Conservation (phyloP, 1,284 basidiomycete genomes). For the Sutorius eximius region DNA sequence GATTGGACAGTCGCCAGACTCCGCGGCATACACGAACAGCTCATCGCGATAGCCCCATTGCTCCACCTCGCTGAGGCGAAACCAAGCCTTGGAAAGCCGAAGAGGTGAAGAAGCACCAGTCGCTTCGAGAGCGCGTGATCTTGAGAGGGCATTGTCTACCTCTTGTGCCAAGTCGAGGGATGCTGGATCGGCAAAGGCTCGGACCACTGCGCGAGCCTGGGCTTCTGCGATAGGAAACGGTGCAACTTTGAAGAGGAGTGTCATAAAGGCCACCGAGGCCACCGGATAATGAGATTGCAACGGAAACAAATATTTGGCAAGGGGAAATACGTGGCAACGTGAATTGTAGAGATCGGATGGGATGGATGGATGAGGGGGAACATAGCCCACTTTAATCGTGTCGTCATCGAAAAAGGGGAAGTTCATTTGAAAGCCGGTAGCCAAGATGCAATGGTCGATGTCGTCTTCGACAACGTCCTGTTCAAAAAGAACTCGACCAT, state of each 20-base stretch:
- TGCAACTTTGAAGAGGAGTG: slow-evolving; percentile 53
- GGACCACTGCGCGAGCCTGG: slow-evolving; percentile 59
- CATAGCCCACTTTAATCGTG: slow-evolving; percentile 31
- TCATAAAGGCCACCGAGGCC: slow-evolving; percentile 61
- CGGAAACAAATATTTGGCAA: slow-evolving; percentile 55
- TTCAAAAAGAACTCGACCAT: slow-evolving; percentile 55
- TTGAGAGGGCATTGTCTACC: slow-evolving; percentile 45
- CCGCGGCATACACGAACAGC: slow-evolving; percentile 49
- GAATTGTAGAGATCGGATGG: slow-evolving; percentile 62
- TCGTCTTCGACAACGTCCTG: slow-evolving; percentile 54
- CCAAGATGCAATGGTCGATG: slow-evolving; percentile 65
- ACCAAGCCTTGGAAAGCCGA: slow-evolving; percentile 55
- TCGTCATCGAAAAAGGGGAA: slow-evolving; percentile 57
- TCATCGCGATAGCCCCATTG: slow-evolving; percentile 71
- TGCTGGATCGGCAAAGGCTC: slow-evolving; percentile 51
- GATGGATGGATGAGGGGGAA: slow-evolving; percentile 47
- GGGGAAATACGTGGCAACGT: slow-evolving; percentile 61
- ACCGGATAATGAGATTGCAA: slow-evolving; percentile 48
- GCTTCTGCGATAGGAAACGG: slow-evolving; percentile 70
- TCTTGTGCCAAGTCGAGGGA: slow-evolving; percentile 51
- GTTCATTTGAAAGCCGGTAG: slow-evolving; percentile 68
- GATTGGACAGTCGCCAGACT: slow-evolving; percentile 32
- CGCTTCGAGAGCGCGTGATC: slow-evolving; percentile 44
- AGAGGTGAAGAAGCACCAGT: slow-evolving; percentile 33
- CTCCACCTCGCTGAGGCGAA: slow-evolving; percentile 47